phyloP scores from a whole-genome alignment of 1,284 basidiomycete species.

The Singerocomus rubriflavus region DNA sequence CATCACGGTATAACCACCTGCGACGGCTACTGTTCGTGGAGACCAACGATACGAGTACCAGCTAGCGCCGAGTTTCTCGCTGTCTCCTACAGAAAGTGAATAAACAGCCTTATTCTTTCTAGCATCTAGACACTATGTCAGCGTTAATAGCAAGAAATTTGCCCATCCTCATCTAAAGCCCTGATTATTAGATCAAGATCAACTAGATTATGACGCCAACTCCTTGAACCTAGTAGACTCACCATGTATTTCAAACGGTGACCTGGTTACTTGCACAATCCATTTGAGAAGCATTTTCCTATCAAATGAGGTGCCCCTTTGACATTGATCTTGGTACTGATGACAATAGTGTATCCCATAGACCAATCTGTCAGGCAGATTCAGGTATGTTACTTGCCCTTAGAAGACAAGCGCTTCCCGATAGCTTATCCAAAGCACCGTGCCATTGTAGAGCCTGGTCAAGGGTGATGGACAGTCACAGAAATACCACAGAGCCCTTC shows the following conservation, averaged over 20 bases:
- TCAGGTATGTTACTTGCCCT: conserved; percentile 21
- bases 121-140: conserved; percentile 22
- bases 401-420: not conserved
- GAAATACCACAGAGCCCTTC: conserved; percentile 6
- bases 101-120: conserved; percentile 20
- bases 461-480: conserved; percentile 35
- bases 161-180: conserved; percentile 15
- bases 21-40: conserved; percentile 18
- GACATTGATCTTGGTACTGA: conserved; percentile 26
- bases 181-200: conserved; percentile 26
- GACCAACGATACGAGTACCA: not conserved
- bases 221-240: not conserved
- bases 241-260: conserved; percentile 24
- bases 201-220: conserved; percentile 15
- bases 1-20: conserved; percentile 12
- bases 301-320: conserved; percentile 20
- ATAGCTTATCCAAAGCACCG: conserved; percentile 19
- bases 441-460: conserved; percentile 31
- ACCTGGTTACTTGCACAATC: conserved; percentile 35
- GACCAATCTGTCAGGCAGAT: conserved; percentile 27
- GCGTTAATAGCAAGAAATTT: conserved; percentile 18
- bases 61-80: conserved; percentile 7
- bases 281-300: conserved; percentile 31
- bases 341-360: conserved; percentile 28
- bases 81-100: conserved; percentile 18